Evolutionary conservation across 108 stramenopile genomes (phyloP).

Genomic region (Licmophora abbreviata): DNA sequence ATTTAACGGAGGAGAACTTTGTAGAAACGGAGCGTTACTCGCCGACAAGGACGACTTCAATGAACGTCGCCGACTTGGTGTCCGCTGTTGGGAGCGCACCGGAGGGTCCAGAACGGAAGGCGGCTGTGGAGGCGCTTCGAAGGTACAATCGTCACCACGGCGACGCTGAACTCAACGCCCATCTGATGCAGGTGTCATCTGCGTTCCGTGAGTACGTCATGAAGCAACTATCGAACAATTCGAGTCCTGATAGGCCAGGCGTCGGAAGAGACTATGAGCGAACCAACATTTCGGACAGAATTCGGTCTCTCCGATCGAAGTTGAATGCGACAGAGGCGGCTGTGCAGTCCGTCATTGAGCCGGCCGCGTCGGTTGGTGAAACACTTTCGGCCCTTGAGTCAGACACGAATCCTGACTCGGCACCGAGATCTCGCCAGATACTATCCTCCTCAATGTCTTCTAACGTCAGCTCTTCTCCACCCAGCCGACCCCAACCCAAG

Average conservation of each 20-base stretch:
- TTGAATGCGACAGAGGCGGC: background rate
- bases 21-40: too few relatives aligned
- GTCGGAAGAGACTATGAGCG: background rate
- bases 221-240: slow-evolving; percentile 23
- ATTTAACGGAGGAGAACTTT: too few relatives aligned
- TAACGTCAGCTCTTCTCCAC: slow-evolving; percentile 3
- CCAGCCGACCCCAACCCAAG: background rate
- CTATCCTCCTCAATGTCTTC: slow-evolving; percentile 2
- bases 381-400: background rate
- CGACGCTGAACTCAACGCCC: slow-evolving; percentile 46
- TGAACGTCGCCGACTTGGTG: slow-evolving; percentile 38
- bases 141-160: slow-evolving; percentile 33
- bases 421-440: background rate
- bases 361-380: background rate
- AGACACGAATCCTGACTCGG: background rate
- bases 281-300: slow-evolving; percentile 35
- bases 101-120: slow-evolving; percentile 38
- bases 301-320: slow-evolving; percentile 37
- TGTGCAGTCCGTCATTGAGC: background rate
- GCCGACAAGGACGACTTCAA: slow-evolving; percentile 2
- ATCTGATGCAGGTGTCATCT: slow-evolving; percentile 52
- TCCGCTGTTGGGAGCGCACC: slow-evolving; percentile 48
- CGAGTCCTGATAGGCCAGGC: background rate
- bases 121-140: slow-evolving; percentile 42
- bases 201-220: slow-evolving; percentile 53